These are phyloP conservation scores for Cruciata laevipes DNA, from an alignment of 257 asterid genomes.

Conservation along the genomic window DNA sequence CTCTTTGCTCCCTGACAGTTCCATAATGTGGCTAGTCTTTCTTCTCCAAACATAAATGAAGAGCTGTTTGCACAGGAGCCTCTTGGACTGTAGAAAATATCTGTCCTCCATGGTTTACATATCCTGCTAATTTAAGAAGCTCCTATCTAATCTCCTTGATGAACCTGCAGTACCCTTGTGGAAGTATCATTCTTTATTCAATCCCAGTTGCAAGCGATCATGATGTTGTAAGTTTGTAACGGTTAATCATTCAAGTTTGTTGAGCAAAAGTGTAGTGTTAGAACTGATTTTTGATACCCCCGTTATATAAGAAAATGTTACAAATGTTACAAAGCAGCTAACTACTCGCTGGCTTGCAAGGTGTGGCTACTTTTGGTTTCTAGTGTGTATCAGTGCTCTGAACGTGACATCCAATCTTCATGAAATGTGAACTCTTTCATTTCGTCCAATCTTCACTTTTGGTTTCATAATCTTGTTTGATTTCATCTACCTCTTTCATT, in stretches of 20 bases:
- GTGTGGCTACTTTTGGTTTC: slow-evolving; percentile 13
- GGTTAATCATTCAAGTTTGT: slow-evolving; percentile 12
- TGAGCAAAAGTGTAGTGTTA: slow-evolving; percentile 26
- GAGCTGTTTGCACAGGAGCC: slow-evolving; percentile 44
- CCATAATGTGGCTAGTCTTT: slow-evolving; percentile 65
- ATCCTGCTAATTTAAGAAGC: slow-evolving; percentile 23
- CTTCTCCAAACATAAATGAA: slow-evolving; percentile 37
- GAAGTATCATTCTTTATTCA: slow-evolving; percentile 43
- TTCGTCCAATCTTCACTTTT: too few species aligned
- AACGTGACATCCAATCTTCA: not conserved
- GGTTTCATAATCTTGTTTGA: not conserved
- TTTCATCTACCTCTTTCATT: not conserved
- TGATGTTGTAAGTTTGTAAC: slow-evolving; percentile 25
- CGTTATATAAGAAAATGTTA: slow-evolving; percentile 27
- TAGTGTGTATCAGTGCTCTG: slow-evolving; percentile 11
- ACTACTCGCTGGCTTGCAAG: slow-evolving; percentile 46
- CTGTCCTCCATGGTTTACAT: slow-evolving; percentile 23
- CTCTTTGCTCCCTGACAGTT: slow-evolving; percentile 44
- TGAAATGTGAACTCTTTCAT: not conserved
- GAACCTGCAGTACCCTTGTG: slow-evolving; percentile 19
- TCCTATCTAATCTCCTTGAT: slow-evolving; percentile 11
- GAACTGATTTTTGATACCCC: slow-evolving; percentile 28
- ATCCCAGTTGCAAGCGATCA: slow-evolving; percentile 32
- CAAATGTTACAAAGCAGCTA: slow-evolving; percentile 32
- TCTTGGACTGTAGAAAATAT: slow-evolving; percentile 22